Base-by-base conservation (phyloP, 2,329 filamentous ascomycete species). In the Paecilomyces variotii region DNA sequence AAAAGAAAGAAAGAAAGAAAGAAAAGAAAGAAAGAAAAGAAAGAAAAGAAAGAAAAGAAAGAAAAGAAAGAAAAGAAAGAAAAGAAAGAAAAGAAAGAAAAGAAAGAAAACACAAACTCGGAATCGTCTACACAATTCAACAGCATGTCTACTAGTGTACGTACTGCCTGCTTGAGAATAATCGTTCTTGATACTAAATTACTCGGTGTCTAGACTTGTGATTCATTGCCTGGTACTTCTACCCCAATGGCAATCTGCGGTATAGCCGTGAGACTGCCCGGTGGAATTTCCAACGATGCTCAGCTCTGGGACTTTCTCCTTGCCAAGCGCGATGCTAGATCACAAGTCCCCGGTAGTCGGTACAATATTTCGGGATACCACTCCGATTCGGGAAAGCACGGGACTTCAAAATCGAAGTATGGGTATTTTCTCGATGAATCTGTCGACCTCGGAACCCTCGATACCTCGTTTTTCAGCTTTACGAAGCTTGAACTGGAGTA, bases 401-500 rank as follows among this genome's bases (percentile, higher is more conserved):
- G 53, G 7, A 56, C 57, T n/a, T 45, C 59, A 2, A 60, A 60
- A 51, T 56, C 63, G 49, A 61, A 61, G n/a, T 52, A 63, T 50
- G 63, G 57, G 25, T 58, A 63, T 34, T 66, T 64, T 45, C 45
- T 68, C n/a, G 30, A 64, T n/a, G 58, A 58, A 24, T 19, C 19
- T 19, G 50, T 53, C 11, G 60, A 66, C 39, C 51, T 60, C 2
- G 50, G 55, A 19, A 55, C 56, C 1, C 71, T 70, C 53, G 66
- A 68, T 58, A 55, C 61, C 9, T 32, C 54, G 2, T 67, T 69
- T 53, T 69, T 69, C 49, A 59, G 53, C 3, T 61, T 67, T 2
- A 55, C 56, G 1, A 19, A 54, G 4, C 53, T 51, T 1, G 66
- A 69, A 34, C 65, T 57, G 2, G 53, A 56, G 19, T 50, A 45